A percentile compares a stretch with the other conserved stretches of the same genome.
phyloP scores from a whole-genome alignment of 73 alveolate genomes.

The Paramecium pentaurelia region DNA sequence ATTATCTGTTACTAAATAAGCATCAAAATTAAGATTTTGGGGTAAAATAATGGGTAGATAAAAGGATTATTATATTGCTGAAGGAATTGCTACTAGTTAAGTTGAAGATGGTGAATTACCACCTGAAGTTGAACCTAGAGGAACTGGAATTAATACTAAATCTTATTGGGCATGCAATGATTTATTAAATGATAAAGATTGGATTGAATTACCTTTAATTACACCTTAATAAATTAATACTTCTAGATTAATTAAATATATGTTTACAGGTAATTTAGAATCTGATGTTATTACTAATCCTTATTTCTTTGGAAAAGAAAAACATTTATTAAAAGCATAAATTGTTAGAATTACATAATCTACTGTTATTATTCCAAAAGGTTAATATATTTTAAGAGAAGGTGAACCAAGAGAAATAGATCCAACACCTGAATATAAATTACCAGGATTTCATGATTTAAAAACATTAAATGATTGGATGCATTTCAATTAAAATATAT shows the following conservation, averaged over 20 bases:
- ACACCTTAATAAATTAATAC: constrained; percentile 81
- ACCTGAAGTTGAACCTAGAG: constrained; percentile 89
- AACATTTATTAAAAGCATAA: constrained; percentile 86
- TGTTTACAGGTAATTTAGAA: constrained; percentile 91
- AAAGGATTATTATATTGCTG: constrained; percentile 90
- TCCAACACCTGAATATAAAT: constrained; percentile 74
- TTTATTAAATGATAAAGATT: constrained; percentile 74
- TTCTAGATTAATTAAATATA: constrained; percentile 84
- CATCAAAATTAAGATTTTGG: constrained; percentile 83
- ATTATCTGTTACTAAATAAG: constrained; percentile 61
- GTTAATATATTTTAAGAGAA: constrained; percentile 74
- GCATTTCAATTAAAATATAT: constrained; percentile 75
- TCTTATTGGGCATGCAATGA: constrained; percentile 91
- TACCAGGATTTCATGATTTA: constrained; percentile 76
- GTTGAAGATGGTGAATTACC: constrained; percentile 76
- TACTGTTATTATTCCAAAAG: constrained; percentile 84
- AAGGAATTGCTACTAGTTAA: constrained; percentile 83
- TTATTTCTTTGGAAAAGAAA: constrained; percentile 93
- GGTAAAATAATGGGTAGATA: constrained; percentile 91
- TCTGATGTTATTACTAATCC: constrained; percentile 89
- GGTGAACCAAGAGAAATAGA: constrained; percentile 75
- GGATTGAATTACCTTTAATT: constrained; percentile 95
- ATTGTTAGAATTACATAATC: constrained; percentile 92
- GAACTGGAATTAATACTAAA: constrained; percentile 85
- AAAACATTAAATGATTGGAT: constrained; percentile 82